These are phyloP conservation scores for Entonaema liquescens DNA, from an alignment of 495 filamentous ascomycete genomes.

Conservation along the genomic window DNA sequence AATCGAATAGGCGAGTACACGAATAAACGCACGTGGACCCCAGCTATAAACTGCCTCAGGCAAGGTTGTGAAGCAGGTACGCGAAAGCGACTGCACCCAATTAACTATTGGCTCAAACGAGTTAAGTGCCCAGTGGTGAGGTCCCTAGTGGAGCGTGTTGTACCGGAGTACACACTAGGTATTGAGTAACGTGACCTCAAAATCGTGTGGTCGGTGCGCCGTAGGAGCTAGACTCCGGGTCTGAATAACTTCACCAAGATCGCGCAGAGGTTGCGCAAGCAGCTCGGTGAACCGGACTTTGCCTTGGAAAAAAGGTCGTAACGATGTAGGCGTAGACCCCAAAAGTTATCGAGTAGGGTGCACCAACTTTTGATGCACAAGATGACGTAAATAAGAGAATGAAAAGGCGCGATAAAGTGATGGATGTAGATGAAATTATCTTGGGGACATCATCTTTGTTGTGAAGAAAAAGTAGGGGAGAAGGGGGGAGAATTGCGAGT, in stretches of 20 bases:
- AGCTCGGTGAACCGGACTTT: constrained; percentile 15
- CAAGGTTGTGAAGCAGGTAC: constrained; percentile 28
- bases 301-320: constrained; percentile 23
- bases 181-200: constrained; percentile 51
- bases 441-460: constrained; percentile 61
- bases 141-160: constrained; percentile 25
- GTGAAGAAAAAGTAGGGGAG: constrained; percentile 50
- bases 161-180: constrained; percentile 34
- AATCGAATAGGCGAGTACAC: background rate
- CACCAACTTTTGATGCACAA: constrained; percentile 42
- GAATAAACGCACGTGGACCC: constrained; percentile 25
- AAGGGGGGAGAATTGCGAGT: constrained; percentile 57
- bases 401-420: constrained; percentile 38
- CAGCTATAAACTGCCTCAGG: constrained; percentile 28
- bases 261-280: constrained; percentile 34
- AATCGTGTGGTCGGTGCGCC: constrained; percentile 47
- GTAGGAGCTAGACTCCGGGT: constrained; percentile 41
- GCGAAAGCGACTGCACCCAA: constrained; percentile 13
- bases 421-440: constrained; percentile 61
- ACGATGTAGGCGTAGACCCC: constrained; percentile 23
- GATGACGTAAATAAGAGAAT: constrained; percentile 47
- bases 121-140: constrained; percentile 1
- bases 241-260: constrained; percentile 58
- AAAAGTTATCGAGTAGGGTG: constrained; percentile 41
- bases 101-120: constrained; percentile 18